Conservation (phyloP, 306 rosid genomes). For the Gastrolobium villosum region DNA sequence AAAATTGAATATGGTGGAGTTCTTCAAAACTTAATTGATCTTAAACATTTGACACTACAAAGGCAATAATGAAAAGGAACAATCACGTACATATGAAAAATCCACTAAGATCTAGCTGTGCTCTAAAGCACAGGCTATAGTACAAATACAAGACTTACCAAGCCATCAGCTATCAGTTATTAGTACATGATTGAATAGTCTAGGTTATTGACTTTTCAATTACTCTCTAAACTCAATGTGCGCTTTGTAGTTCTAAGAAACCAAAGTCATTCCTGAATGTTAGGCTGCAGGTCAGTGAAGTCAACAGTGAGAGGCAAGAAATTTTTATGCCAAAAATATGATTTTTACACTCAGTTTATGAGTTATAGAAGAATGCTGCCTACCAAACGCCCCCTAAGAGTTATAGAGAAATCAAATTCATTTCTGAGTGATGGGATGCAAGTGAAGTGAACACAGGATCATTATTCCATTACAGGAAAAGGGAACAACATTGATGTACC, state of each 20-base stretch:
- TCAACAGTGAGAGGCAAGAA: neutral
- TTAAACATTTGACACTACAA: neutral
- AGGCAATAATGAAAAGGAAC: constrained; percentile 6
- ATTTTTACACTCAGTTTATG: too few species aligned
- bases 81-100: neutral
- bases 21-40: neutral
- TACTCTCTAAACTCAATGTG: neutral
- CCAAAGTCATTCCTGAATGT: neutral
- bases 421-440: neutral
- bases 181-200: constrained; percentile 14
- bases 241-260: neutral
- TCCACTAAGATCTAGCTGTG: neutral
- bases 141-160: neutral
- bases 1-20: constrained; percentile 21
- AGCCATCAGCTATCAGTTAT: constrained; percentile 6
- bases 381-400: too few species aligned
- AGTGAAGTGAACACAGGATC: neutral
- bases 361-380: too few species aligned
- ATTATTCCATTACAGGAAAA: neutral
- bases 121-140: neutral
- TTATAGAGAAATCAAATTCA: neutral
- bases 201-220: neutral
- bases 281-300: constrained; percentile 6
- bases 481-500: neutral
- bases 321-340: too few species aligned